phyloP scores from a whole-genome alignment of 2,329 filamentous ascomycete species.

The Shiraia bambusicola region DNA sequence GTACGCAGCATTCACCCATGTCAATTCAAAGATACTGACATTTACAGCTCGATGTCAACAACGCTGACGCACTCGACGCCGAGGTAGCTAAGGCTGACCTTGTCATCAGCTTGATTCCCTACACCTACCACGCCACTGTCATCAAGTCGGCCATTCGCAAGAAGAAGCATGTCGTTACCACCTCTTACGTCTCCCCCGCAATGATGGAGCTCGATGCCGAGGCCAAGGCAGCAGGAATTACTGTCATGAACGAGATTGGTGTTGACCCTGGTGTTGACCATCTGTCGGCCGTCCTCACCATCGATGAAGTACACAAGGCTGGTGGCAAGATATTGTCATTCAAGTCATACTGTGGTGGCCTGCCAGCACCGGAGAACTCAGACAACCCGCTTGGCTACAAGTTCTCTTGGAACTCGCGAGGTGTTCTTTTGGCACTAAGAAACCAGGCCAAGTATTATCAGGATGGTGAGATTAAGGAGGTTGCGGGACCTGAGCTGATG shows the following conservation, averaged over 20 bases:
- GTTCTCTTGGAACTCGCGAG: constrained; percentile 74
- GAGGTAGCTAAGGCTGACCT: constrained; percentile 79
- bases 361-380: constrained; percentile 65
- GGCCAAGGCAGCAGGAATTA: constrained; percentile 88
- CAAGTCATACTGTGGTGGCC: constrained; percentile 69
- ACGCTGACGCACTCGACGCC: constrained; percentile 74
- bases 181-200: constrained; percentile 86
- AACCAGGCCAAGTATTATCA: constrained; percentile 84
- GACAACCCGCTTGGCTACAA: constrained; percentile 94
- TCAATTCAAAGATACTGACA: constrained; percentile 11
- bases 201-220: constrained; percentile 86
- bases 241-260: constrained; percentile 83
- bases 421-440: constrained; percentile 81
- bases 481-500: constrained; percentile 71
- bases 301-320: constrained; percentile 80
- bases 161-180: constrained; percentile 97
- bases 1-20: constrained; percentile 16
- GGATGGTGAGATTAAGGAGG: constrained; percentile 69
- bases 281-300: constrained; percentile 81
- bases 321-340: constrained; percentile 86
- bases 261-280: constrained; percentile 72
- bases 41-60: constrained; percentile 73
- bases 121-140: constrained; percentile 65
- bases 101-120: constrained; percentile 76
- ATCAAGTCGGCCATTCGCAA: constrained; percentile 90